Evolutionary conservation across 345 rosid species (phyloP), one percentile per base, ranked within the genome.

Genomic region (Ailanthus altissimus): DNA sequence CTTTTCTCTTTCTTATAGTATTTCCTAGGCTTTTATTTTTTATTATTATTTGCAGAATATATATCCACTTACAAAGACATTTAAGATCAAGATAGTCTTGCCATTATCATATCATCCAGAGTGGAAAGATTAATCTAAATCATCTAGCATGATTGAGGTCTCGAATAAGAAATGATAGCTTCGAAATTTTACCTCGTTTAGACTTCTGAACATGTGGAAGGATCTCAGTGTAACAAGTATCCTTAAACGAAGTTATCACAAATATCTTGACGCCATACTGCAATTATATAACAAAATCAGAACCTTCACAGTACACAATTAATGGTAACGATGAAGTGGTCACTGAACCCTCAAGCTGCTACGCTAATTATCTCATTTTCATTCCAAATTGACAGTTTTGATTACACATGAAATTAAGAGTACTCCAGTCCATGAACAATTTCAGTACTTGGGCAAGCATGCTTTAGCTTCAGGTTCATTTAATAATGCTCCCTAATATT

Each of bases 181-280:
- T 60, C 47, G 51, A 1, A 23, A 69, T 73, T 85, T 86, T 88
- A 92, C 98, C 92, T 77, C 98, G 89, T 76, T 84, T 66, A 8
- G 97, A 92, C 86, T 85, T 93, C 62, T 82, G 85, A 46, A 75
- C 8, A 54, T 80, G 82, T 3, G 97, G 99, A 80, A 91, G 87
- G 81, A 96, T 93, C 90, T 96, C 99, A 70, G 91, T 85, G 79
- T 88, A 93, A 80, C 97, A 92, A 59, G 99, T 92, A 64, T 96
- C 97, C 86, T 89, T 93, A 70, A 96, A 96, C 43, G 99, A 96
- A 68, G 98, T 93, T 60, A 92, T 78, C 82, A 96, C 89, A 80
- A 93, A 89, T 84, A 96, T 89, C 91, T 88, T 86, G 40, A 93
- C 92, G 47, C 97, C 99, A 84, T 80, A 96, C 97, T 92, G 94